Evolutionary conservation across 208 protist species (phyloP).

Genomic region (Trypanosoma cruzi): DNA sequence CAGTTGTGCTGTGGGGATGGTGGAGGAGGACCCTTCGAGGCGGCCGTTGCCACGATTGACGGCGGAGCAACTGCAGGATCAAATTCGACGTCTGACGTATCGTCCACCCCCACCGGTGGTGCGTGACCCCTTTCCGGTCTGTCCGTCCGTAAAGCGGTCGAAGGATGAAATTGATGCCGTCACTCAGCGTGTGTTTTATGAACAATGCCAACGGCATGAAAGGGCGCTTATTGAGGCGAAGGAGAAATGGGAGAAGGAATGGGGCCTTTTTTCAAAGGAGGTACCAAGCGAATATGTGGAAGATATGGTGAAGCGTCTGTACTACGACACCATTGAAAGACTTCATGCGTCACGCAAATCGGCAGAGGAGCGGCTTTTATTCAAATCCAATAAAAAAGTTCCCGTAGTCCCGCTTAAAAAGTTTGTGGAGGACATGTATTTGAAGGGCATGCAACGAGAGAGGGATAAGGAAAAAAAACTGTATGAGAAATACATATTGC

Average conservation of each 20-base stretch:
- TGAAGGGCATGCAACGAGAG: constrained; percentile 51
- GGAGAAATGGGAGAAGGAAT: constrained; percentile 21
- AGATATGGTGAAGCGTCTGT: constrained; percentile 47
- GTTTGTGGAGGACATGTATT: constrained; percentile 83
- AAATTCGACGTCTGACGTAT: constrained; percentile 46
- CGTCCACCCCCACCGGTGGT: constrained; percentile 31
- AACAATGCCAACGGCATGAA: constrained; percentile 39
- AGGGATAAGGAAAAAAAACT: constrained; percentile 73
- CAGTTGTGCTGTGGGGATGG: neutral
- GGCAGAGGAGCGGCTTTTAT: constrained; percentile 39
- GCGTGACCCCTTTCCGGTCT: constrained; percentile 67
- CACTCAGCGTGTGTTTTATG: constrained; percentile 74
- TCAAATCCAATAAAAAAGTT: constrained; percentile 27
- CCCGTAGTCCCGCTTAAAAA: constrained; percentile 41
- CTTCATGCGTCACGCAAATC: constrained; percentile 37
- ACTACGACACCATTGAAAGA: constrained; percentile 43
- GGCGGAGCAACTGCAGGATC: constrained; percentile 60
- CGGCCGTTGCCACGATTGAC: constrained; percentile 24
- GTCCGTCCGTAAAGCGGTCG: constrained; percentile 45
- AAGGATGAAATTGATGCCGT: constrained; percentile 57
- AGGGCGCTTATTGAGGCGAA: constrained; percentile 34
- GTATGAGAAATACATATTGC: constrained; percentile 71
- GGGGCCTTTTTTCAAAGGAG: constrained; percentile 14
- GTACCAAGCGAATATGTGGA: constrained; percentile 38
- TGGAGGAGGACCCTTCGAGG: neutral